phyloP scores from a whole-genome alignment of 176 grass and related monocot species.

The Themeda triandra region DNA sequence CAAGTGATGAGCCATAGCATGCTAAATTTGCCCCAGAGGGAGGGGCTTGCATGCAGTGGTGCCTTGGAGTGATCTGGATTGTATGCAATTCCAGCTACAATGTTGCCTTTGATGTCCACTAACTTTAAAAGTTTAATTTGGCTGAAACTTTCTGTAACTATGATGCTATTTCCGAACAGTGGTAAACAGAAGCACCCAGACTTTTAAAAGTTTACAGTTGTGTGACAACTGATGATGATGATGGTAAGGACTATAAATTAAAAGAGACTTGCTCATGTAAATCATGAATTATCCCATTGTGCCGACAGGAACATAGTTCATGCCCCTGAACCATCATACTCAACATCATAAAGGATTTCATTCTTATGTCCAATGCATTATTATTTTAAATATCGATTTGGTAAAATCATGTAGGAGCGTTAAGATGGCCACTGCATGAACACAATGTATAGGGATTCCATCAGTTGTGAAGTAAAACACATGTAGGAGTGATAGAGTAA shows the following conservation, averaged over 20 bases:
- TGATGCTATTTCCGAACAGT: constrained; percentile 18
- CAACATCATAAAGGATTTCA: background rate
- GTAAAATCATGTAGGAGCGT: background rate
- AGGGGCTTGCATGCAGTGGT: background rate
- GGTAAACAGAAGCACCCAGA: background rate
- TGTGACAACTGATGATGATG: background rate
- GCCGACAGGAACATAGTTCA: background rate
- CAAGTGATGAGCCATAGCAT: constrained; percentile 16
- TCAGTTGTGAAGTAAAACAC: background rate
- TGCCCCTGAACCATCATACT: background rate
- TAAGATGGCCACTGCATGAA: background rate
- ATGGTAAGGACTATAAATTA: background rate
- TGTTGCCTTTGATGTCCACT: constrained; percentile 9
- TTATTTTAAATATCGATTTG: background rate
- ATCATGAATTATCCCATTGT: background rate
- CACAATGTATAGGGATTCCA: background rate
- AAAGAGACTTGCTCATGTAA: background rate
- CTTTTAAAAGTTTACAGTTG: background rate
- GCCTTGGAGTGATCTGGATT: background rate
- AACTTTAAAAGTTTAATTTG: constrained; percentile 21
- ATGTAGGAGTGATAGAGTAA: background rate
- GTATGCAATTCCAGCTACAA: background rate
- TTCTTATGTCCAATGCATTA: background rate
- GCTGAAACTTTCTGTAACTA: background rate
- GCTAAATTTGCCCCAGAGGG: background rate